These are phyloP conservation scores for Oryza brachyantha DNA, from an alignment of 176 grass and related monocot genomes.

Conservation along the genomic window DNA sequence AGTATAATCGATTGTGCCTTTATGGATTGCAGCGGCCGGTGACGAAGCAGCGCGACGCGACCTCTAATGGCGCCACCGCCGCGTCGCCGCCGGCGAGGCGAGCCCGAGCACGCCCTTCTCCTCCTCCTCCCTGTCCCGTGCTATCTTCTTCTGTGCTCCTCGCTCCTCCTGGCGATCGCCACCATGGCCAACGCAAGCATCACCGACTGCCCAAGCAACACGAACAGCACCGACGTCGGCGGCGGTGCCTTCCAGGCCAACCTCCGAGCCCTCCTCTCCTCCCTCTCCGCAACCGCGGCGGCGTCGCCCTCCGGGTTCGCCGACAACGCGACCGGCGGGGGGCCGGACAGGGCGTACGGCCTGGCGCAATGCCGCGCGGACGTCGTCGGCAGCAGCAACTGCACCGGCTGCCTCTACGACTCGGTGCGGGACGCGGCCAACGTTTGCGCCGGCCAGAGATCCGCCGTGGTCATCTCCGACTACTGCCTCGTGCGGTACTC, in stretches of 20 bases:
- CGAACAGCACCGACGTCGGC: slow-evolving; percentile 35
- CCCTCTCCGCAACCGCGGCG: slow-evolving; percentile 16
- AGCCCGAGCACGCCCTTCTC: background rate
- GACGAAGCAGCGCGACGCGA: no score
- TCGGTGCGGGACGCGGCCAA: background rate
- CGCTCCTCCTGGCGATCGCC: background rate
- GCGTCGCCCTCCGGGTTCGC: slow-evolving; percentile 24
- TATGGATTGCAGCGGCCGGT: no score
- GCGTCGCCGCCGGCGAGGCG: background rate
- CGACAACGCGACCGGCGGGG: slow-evolving; percentile 15
- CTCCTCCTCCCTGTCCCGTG: background rate
- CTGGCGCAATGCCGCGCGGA: slow-evolving; percentile 64
- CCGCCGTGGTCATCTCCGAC: slow-evolving; percentile 7
- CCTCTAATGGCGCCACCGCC: background rate
- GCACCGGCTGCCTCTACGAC: slow-evolving; percentile 23
- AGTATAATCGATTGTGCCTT: no score
- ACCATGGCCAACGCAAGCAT: background rate
- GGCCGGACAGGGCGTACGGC: slow-evolving; percentile 29
- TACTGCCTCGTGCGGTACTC: slow-evolving; percentile 41
- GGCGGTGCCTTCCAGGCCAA: slow-evolving; percentile 48
- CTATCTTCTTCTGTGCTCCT: background rate
- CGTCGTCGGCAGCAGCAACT: background rate
- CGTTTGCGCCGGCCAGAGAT: slow-evolving; percentile 26
- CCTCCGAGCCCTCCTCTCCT: slow-evolving; percentile 38
- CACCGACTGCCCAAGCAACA: slow-evolving; percentile 15